Conservation (phyloP, 2,329 filamentous ascomycete genomes). For the Torrubiellomyces zombiae region DNA sequence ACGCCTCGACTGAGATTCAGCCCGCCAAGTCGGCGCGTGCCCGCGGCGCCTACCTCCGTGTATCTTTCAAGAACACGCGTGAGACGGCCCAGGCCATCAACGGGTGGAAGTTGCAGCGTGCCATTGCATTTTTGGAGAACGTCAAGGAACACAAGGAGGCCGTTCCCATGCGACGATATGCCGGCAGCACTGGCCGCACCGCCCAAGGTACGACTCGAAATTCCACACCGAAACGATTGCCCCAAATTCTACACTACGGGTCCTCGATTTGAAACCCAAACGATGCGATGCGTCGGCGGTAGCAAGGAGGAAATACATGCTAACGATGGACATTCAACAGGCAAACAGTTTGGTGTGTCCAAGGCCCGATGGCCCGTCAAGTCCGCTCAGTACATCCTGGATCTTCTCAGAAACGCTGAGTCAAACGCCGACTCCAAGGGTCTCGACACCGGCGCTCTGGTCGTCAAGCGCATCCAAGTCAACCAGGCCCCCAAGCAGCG, state of each 20-base stretch:
- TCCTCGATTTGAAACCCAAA: too few species aligned
- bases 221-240: background rate
- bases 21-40: conserved; percentile 89
- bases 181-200: conserved; percentile 85
- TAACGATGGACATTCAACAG: conserved; percentile 30
- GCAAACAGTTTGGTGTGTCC: conserved; percentile 97
- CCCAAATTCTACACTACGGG: too few species aligned
- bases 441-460: conserved; percentile 89
- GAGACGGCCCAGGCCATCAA: conserved; percentile 99
- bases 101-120: conserved; percentile 94
- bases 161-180: conserved; percentile 95
- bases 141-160: conserved; percentile 95
- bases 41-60: conserved; percentile 95
- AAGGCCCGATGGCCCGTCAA: conserved; percentile 98
- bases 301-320: conserved; percentile 5
- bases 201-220: conserved; percentile 71
- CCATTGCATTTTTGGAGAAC: conserved; percentile 94
- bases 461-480: conserved; percentile 99
- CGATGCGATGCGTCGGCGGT: too few species aligned
- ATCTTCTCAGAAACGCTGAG: conserved; percentile 94
- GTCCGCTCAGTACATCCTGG: conserved; percentile 95
- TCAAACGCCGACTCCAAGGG: conserved; percentile 95
- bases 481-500: conserved; percentile 99
- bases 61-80: conserved; percentile 99
- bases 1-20: conserved; percentile 81